Base-by-base conservation (phyloP, 2,329 filamentous ascomycete species). In the Trichoderma brevicompactum region DNA sequence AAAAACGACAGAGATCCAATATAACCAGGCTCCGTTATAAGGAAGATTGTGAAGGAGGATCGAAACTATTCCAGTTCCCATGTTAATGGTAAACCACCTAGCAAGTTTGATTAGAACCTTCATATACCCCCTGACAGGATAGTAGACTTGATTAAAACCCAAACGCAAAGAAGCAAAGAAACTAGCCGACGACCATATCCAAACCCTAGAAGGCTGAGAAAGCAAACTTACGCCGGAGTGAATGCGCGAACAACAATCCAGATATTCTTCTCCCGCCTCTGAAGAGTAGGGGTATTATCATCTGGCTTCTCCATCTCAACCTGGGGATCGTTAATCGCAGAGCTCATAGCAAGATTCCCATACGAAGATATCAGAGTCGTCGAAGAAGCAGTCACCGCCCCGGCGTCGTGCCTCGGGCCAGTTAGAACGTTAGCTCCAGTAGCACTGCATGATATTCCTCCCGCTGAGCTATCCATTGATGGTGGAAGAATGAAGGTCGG, bases 21-120 rank as follows among this genome's bases (percentile, higher is more conserved):
- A 50, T 32, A 60, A 13, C 56, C 56, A 60, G 0, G 17, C 19
- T 12, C 44, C 56, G 28, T 60, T 60, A 17, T 50, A 60, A 28
- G 56, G 56, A 6, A 60, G 44, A 15, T 60, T 60, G 13, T 60
- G 56, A 60, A 60, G 56, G 15, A 60, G 56, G 9, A 60, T 60
- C 9, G 56, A 50, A 50, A 60, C 56, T 10, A 60, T 60, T 6
- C 56, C 56, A 17, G 56, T 60, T 9, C 56, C 56, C 56, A 60
- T 60, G 15, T 60, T 60, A 2, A 60, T 6, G n/a, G 56, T 60
- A 28, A 60, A 60, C 56, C 56, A 60, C 5, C 56, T 50, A 7
- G 7, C 23, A 41, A n/a, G n/a, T 0, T 13, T 50, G 23, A 28
- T 28, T 50, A 60, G 34, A 32, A n/a, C 13, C 23, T 19, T 5